phyloP scores from a whole-genome alignment of 495 filamentous ascomycete genomes.

The Terfezia claveryi region DNA sequence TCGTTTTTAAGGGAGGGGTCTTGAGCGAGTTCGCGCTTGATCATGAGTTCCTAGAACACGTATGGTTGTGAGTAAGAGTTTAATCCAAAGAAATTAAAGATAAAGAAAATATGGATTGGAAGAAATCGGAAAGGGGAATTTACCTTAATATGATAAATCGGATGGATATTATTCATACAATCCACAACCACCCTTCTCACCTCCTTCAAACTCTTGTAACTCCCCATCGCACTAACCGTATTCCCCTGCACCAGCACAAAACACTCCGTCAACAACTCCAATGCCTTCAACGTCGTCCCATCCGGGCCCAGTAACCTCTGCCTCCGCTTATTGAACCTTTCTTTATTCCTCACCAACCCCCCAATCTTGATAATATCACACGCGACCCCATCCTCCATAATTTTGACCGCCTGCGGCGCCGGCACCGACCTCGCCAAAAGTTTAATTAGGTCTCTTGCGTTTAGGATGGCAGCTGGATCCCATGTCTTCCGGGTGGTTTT shows the following conservation, averaged over 20 bases:
- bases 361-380: conserved; percentile 87
- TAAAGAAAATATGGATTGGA: conserved; percentile 1
- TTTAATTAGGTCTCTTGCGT: conserved; percentile 85
- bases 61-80: neutral
- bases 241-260: conserved; percentile 97
- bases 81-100: neutral
- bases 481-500: conserved; percentile 88
- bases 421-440: conserved; percentile 80
- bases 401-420: conserved; percentile 77
- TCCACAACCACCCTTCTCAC: conserved; percentile 77
- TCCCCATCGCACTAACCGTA: conserved; percentile 79
- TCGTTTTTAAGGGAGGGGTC: conserved; percentile 71
- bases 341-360: conserved; percentile 77
- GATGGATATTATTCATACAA: conserved; percentile 77
- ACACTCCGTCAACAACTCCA: conserved; percentile 81
- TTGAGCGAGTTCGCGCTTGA: conserved; percentile 92
- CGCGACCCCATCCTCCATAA: conserved; percentile 73
- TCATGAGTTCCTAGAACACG: conserved; percentile 55
- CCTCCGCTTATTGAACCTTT: conserved; percentile 87
- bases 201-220: conserved; percentile 81
- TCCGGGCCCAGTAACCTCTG: conserved; percentile 76
- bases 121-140: neutral
- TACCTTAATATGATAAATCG: conserved; percentile 63
- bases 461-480: conserved; percentile 84
- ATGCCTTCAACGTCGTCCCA: conserved; percentile 70